A percentile compares a stretch with the other conserved stretches of the same genome.
phyloP scores from a whole-genome alignment of 441 rosid genomes.

The Melastoma candidum region DNA sequence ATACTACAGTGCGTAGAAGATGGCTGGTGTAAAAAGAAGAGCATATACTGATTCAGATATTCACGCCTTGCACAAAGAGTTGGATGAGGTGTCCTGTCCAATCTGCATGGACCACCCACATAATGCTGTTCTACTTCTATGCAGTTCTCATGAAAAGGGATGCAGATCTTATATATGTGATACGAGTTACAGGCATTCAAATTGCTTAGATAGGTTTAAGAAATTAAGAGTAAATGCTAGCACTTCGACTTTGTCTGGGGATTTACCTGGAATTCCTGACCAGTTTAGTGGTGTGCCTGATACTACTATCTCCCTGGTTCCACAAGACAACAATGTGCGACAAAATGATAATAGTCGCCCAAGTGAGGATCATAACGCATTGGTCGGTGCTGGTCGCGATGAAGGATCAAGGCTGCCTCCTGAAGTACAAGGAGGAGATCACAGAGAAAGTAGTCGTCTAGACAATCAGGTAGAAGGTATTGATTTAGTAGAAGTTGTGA shows the following conservation, averaged over 20 bases:
- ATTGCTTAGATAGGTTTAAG: slow-evolving; percentile 61
- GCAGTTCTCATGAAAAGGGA: slow-evolving; percentile 73
- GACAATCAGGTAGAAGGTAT: slow-evolving; percentile 24
- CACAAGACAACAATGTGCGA: slow-evolving; percentile 12
- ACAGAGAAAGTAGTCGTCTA: slow-evolving; percentile 23
- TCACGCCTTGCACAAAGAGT: slow-evolving; percentile 61
- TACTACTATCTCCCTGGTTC: slow-evolving; percentile 24
- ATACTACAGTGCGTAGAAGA: slow-evolving; percentile 74
- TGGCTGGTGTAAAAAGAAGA: slow-evolving; percentile 95
- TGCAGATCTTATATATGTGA: slow-evolving; percentile 73
- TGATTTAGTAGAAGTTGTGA: slow-evolving; percentile 15
- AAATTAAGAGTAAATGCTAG: slow-evolving; percentile 34
- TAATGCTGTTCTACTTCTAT: slow-evolving; percentile 69
- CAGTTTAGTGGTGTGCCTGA: slow-evolving; percentile 24
- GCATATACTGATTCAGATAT: slow-evolving; percentile 60
- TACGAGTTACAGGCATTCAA: slow-evolving; percentile 68
- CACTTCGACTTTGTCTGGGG: slow-evolving; percentile 21
- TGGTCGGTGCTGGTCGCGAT: not conserved
- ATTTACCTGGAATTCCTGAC: slow-evolving; percentile 24
- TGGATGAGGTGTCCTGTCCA: slow-evolving; percentile 72
- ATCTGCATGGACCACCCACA: slow-evolving; percentile 85
- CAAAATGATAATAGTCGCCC: slow-evolving; percentile 20
- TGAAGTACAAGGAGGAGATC: slow-evolving; percentile 13
- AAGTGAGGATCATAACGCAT: slow-evolving; percentile 18
- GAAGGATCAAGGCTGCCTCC: slow-evolving; percentile 9